These are phyloP conservation scores for Arctostaphylos glauca DNA, from an alignment of 148 eudicot genomes.

Conservation along the genomic window DNA sequence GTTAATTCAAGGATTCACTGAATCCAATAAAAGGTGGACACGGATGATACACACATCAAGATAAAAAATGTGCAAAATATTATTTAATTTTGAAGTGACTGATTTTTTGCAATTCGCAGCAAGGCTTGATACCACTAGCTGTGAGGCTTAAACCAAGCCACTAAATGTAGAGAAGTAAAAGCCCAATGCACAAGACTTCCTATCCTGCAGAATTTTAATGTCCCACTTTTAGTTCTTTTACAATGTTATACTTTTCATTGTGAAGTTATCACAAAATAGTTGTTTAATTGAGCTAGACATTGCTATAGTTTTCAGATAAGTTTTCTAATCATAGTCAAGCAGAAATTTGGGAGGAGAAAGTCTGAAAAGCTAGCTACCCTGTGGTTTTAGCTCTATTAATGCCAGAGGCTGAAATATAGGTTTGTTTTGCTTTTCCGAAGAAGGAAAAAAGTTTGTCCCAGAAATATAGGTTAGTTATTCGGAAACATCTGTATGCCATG, in stretches of 20 bases:
- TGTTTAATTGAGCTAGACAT: neutral
- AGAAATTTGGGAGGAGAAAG: neutral
- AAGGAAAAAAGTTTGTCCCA: neutral
- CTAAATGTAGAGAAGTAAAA: neutral
- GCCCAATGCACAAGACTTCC: neutral
- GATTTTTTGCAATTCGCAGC: neutral
- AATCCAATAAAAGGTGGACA: neutral
- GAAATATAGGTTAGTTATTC: neutral
- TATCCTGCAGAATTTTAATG: neutral
- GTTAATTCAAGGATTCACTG: neutral
- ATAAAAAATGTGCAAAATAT: neutral
- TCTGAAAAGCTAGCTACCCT: neutral
- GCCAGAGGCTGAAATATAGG: neutral
- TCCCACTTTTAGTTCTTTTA: neutral
- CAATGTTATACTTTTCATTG: neutral
- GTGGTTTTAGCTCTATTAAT: neutral
- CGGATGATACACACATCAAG: neutral
- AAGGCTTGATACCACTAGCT: neutral
- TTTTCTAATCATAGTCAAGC: neutral
- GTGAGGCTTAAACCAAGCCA: neutral
- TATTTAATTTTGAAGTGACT: neutral
- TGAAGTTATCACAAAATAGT: neutral
- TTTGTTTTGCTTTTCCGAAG: neutral
- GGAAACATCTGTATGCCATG: neutral
- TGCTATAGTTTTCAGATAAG: conserved; percentile 1